These are phyloP conservation scores for Microstegium vimineum DNA, from an alignment of 176 grass and related monocot genomes.

Conservation along the genomic window DNA sequence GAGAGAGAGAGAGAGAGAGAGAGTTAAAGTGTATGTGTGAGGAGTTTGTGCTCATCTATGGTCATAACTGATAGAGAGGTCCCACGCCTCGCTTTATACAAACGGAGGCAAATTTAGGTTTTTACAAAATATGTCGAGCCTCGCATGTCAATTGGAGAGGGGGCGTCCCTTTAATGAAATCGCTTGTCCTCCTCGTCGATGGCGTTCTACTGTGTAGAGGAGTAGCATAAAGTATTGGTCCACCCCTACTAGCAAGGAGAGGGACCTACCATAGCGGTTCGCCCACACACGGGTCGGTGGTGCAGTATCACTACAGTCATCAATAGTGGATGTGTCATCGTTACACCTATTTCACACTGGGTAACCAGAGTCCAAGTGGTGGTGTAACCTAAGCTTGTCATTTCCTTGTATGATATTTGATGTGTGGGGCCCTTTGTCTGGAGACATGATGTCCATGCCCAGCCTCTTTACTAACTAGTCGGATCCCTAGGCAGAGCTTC, in stretches of 20 bases:
- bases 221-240: background rate
- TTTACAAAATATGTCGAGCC: background rate
- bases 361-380: background rate
- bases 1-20: too few relatives aligned
- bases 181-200: background rate
- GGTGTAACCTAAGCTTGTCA: background rate
- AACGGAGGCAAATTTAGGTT: background rate
- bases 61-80: background rate
- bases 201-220: too few relatives aligned
- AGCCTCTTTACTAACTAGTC: background rate
- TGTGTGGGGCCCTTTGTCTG: background rate
- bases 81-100: background rate
- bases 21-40: too few relatives aligned
- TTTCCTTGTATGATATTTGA: background rate
- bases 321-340: background rate
- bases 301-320: background rate
- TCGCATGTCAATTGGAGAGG: background rate
- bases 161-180: background rate
- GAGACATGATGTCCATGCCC: background rate
- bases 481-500: background rate
- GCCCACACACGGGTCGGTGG: background rate
- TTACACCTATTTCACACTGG: background rate
- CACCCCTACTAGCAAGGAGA: background rate
- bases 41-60: background rate
- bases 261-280: background rate